phyloP scores from a whole-genome alignment of 805 yeast genomes.

The Torulaspora quercuum region DNA sequence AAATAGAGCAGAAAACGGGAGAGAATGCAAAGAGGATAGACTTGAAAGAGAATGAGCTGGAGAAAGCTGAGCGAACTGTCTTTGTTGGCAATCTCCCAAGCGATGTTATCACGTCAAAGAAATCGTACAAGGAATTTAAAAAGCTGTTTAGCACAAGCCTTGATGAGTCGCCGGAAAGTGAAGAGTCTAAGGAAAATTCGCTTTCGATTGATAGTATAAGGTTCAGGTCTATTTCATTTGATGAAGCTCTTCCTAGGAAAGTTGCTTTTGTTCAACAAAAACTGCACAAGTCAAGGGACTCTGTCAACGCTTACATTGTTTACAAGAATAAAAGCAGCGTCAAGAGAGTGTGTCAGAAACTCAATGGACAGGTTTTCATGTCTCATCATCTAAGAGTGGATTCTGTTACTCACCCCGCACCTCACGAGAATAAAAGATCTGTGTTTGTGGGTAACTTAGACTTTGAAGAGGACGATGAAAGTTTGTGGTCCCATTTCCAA shows the following conservation, averaged over 20 bases:
- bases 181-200: constrained; percentile 26
- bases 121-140: constrained; percentile 60
- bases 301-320: constrained; percentile 86
- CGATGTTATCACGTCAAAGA: constrained; percentile 60
- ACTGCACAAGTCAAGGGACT: constrained; percentile 70
- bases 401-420: constrained; percentile 86
- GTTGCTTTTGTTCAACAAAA: constrained; percentile 82
- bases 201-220: constrained; percentile 65
- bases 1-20: constrained; percentile 25
- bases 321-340: constrained; percentile 52
- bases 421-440: constrained; percentile 77
- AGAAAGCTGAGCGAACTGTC: constrained; percentile 77
- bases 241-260: constrained; percentile 84
- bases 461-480: constrained; percentile 89
- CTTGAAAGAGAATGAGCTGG: constrained; percentile 66
- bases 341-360: constrained; percentile 37
- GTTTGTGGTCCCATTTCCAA: constrained; percentile 77
- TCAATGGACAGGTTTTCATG: constrained; percentile 65
- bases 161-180: constrained; percentile 14
- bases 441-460: constrained; percentile 92
- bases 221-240: constrained; percentile 88
- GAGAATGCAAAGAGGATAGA: constrained; percentile 50
- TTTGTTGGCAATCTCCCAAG: constrained; percentile 84
- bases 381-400: constrained; percentile 85
- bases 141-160: constrained; percentile 44